A percentile compares a stretch with the other conserved stretches of the same genome.
Evolutionary conservation across 164 flowering plant genomes (phyloP).

Genomic region (Pachysandra terminalis): DNA sequence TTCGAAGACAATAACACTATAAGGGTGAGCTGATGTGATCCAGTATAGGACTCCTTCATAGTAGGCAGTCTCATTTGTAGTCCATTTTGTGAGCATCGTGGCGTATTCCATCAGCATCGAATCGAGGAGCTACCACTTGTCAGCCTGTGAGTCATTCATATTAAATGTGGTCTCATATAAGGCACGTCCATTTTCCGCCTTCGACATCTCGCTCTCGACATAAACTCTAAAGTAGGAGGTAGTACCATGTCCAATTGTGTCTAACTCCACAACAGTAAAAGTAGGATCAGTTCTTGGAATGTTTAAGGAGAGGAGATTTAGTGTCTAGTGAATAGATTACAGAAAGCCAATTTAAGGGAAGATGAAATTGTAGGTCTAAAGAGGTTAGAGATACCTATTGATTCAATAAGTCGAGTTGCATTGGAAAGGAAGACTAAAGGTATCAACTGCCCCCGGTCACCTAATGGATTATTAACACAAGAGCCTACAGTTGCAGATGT

Average conservation of each 20-base stretch:
- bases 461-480: slow-evolving; percentile 40
- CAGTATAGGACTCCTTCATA: slow-evolving; percentile 36
- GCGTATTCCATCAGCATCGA: slow-evolving; percentile 40
- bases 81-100: slow-evolving; percentile 51
- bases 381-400: slow-evolving; percentile 38
- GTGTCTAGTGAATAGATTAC: slow-evolving; percentile 50
- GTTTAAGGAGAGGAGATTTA: slow-evolving; percentile 32
- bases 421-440: slow-evolving; percentile 32
- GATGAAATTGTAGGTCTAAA: slow-evolving; percentile 9
- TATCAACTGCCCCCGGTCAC: slow-evolving; percentile 36
- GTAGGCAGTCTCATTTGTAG: slow-evolving; percentile 41
- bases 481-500: slow-evolving; percentile 22
- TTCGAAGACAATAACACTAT: slow-evolving; percentile 37
- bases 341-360: too few relatives aligned
- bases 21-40: slow-evolving; percentile 50
- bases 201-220: slow-evolving; percentile 64
- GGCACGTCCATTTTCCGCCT: slow-evolving; percentile 28
- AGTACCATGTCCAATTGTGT: background rate
- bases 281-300: slow-evolving; percentile 48
- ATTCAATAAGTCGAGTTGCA: slow-evolving; percentile 36
- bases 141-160: slow-evolving; percentile 32
- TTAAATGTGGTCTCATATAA: slow-evolving; percentile 48
- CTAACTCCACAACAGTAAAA: slow-evolving; percentile 25
- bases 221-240: slow-evolving; percentile 30
- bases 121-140: slow-evolving; percentile 30